phyloP scores from a whole-genome alignment of 169 alveolate species.

The Cryptosporidium viatorum region DNA sequence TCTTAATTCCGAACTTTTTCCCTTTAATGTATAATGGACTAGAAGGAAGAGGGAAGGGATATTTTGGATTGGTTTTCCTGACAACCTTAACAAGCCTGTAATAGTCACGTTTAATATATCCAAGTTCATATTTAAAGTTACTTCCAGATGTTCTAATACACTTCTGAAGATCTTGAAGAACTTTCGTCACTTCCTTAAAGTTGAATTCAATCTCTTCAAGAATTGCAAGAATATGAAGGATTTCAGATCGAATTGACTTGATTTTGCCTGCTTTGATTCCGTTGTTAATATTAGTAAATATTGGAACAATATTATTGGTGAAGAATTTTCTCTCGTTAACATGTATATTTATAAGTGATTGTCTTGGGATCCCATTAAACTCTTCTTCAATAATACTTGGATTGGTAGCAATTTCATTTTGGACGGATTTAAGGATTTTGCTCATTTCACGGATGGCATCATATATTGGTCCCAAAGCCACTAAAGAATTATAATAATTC shows the following conservation, averaged over 20 bases:
- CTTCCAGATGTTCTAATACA: neutral
- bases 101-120: conserved; percentile 7
- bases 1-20: conserved; percentile 38
- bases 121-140: conserved; percentile 8
- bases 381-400: neutral
- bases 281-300: neutral
- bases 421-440: neutral
- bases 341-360: neutral
- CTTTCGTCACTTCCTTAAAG: neutral
- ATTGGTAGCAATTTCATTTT: neutral
- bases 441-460: conserved; percentile 34
- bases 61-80: neutral
- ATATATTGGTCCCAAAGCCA: conserved; percentile 17
- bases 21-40: conserved; percentile 72
- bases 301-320: conserved; percentile 2
- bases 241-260: neutral
- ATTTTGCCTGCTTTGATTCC: neutral
- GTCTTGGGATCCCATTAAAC: conserved; percentile 3
- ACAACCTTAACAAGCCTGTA: conserved; percentile 19
- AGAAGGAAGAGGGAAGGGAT: conserved; percentile 45
- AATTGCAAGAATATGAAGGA: conserved; percentile 40
- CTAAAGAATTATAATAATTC: neutral
- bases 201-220: conserved; percentile 67
- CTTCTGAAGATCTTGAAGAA: neutral
- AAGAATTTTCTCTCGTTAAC: conserved; percentile 16